phyloP scores from a whole-genome alignment of 805 yeast genomes.

The Kuraishia piskuri region DNA sequence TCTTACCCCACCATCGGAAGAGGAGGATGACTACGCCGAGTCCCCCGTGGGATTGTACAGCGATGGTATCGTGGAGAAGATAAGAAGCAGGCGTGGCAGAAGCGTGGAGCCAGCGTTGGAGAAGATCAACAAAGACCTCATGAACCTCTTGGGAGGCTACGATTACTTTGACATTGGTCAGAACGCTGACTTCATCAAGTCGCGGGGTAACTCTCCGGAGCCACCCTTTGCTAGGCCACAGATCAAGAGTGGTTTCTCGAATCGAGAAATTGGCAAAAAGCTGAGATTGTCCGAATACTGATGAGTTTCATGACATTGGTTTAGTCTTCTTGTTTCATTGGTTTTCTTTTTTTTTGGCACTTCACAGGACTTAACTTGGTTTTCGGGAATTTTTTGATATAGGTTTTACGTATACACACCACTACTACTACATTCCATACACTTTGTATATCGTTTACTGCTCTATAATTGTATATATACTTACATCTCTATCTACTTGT shows the following conservation, averaged over 20 bases:
- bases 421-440: not conserved
- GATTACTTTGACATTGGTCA: slow-evolving; percentile 75
- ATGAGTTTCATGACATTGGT: not conserved
- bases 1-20: slow-evolving; percentile 4
- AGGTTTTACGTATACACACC: not conserved
- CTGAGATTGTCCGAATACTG: slow-evolving; percentile 55
- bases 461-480: no score
- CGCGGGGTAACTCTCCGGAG: slow-evolving; percentile 53
- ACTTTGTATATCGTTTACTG: no score
- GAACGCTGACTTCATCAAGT: slow-evolving; percentile 46
- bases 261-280: slow-evolving; percentile 55
- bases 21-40: slow-evolving; percentile 3
- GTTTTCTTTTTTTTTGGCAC: not conserved
- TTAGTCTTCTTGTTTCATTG: no score
- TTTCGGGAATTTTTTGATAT: not conserved
- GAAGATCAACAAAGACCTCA: slow-evolving; percentile 17
- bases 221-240: slow-evolving; percentile 26
- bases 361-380: no score
- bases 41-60: slow-evolving; percentile 6
- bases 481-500: not conserved
- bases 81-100: slow-evolving; percentile 7
- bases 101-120: slow-evolving; percentile 1
- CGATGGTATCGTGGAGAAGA: slow-evolving; percentile 12
- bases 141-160: slow-evolving; percentile 65
- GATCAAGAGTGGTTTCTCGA: slow-evolving; percentile 15